phyloP scores from a whole-genome alignment of 768 basidiomycete genomes.

The Neoboletus subvelutipes region DNA sequence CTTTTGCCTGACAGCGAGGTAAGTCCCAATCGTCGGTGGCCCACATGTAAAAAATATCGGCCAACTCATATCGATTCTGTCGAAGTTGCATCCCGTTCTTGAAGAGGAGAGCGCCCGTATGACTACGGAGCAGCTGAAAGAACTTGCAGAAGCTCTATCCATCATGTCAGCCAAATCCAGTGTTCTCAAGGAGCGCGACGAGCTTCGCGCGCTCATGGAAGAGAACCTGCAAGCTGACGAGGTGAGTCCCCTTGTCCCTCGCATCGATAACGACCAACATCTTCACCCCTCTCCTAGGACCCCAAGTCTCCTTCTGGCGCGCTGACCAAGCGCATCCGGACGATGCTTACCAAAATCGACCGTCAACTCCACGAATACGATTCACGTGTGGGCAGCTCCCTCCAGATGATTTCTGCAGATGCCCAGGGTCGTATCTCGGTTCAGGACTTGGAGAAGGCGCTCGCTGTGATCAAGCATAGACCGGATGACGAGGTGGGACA shows the following conservation, averaged over 20 bases:
- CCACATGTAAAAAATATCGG: background rate
- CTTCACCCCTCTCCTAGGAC: constrained; percentile 43
- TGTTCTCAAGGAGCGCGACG: constrained; percentile 93
- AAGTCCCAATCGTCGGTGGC: constrained; percentile 5
- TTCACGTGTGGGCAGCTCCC: constrained; percentile 74
- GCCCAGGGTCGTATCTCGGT: constrained; percentile 87
- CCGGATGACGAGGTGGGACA: constrained; percentile 89
- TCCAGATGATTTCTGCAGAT: constrained; percentile 85
- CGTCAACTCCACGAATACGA: constrained; percentile 91
- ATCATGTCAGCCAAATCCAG: constrained; percentile 92
- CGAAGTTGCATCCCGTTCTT: constrained; percentile 60
- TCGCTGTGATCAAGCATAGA: constrained; percentile 90
- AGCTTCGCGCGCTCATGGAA: constrained; percentile 88
- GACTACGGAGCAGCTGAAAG: constrained; percentile 94
- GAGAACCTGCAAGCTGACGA: constrained; percentile 90
- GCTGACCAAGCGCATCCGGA: constrained; percentile 93
- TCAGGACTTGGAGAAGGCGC: constrained; percentile 84
- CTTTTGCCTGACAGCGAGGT: constrained; percentile 91
- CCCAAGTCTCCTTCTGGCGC: constrained; percentile 80
- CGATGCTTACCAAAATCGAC: constrained; percentile 96
- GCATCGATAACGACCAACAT: background rate
- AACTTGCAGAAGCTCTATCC: constrained; percentile 87
- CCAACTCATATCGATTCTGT: background rate
- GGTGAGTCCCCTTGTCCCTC: constrained; percentile 38
- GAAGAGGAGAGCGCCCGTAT: constrained; percentile 82